phyloP scores from a whole-genome alignment of 495 filamentous ascomycete species.

The Parachaetomium inaequale region DNA sequence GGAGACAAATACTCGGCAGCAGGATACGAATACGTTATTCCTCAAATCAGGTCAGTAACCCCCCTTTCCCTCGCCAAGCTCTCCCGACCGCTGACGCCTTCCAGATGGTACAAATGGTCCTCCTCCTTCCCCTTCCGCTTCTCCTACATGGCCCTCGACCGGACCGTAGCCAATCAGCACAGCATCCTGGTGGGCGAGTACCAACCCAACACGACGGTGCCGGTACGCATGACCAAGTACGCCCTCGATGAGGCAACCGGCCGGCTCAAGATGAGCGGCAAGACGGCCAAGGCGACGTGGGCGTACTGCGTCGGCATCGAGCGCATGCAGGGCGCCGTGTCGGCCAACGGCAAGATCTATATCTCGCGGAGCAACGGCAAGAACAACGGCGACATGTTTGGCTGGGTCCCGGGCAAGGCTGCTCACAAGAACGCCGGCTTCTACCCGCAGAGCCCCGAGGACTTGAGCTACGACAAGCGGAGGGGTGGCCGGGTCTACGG shows the following conservation, averaged over 20 bases:
- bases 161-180: conserved; percentile 10
- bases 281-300: conserved; percentile 15
- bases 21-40: conserved; percentile 21
- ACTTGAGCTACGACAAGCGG: conserved; percentile 19
- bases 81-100: background rate
- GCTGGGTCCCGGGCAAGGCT: conserved; percentile 13
- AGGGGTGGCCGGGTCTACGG: conserved; percentile 14
- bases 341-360: conserved; percentile 22
- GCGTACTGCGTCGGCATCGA: conserved; percentile 21
- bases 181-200: conserved; percentile 21
- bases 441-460: conserved; percentile 8
- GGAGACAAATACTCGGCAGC: conserved; percentile 12
- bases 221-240: conserved; percentile 16
- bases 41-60: conserved; percentile 15
- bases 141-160: conserved; percentile 19
- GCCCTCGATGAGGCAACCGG: conserved; percentile 15
- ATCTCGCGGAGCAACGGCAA: conserved; percentile 21
- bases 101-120: conserved; percentile 22
- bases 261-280: conserved; percentile 13
- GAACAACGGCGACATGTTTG: conserved; percentile 16
- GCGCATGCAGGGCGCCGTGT: conserved; percentile 22
- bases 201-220: conserved; percentile 1
- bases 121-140: conserved; percentile 15
- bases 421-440: conserved; percentile 11
- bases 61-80: background rate